Evolutionary conservation across 352 stramenopile genomes (phyloP), one percentile per base, ranked within the genome.

Genomic region (Globisporangium cystogenes): DNA sequence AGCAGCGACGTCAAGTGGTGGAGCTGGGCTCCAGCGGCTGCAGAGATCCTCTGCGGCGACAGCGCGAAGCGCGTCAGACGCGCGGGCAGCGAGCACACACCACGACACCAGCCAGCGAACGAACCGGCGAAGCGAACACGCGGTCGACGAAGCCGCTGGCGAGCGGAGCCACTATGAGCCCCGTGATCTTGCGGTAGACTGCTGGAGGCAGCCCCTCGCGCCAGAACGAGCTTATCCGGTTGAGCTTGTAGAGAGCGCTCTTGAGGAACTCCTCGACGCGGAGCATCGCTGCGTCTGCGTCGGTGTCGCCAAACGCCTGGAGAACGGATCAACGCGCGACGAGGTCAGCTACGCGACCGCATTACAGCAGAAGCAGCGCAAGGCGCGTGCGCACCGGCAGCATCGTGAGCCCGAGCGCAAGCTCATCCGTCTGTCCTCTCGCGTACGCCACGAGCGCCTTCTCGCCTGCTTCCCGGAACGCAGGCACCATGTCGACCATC

Each of bases 401-500:
- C 20, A 57, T 27, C 24, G 69, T 60, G 16, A 80, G 55, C 1
- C 63, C 69, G 18, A 54, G 54, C 15, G 69, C 29, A 40, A 90
- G 44, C 21, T 90, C 73, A 29, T 86, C 68, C 0, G 64, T 70
- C 42, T 83, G 62, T 1, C 41, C 51, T 37, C 64, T 60, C 0
- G 64, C 63, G 46, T 76, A 90, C 23, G 65, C 55, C 44, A 60
- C 75, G 40, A 94, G 66, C 15, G 65, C 72, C 18, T 53, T 59
- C 50, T 92, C 83, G 26, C 73, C 81, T 14, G 68, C 63, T 33
- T 88, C 76, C 43, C 79, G 73, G 31, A 88, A 80, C 0, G 64
- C 66, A 18, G 81, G 79, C 2, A 92, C 72, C 75, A 94, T 82
- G 46, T 94, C 83, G 26, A 90, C 54, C 81, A 94, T 91, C 20